Base-by-base conservation (phyloP, 352 stramenopile species). In the Phytophthora lateralis region DNA sequence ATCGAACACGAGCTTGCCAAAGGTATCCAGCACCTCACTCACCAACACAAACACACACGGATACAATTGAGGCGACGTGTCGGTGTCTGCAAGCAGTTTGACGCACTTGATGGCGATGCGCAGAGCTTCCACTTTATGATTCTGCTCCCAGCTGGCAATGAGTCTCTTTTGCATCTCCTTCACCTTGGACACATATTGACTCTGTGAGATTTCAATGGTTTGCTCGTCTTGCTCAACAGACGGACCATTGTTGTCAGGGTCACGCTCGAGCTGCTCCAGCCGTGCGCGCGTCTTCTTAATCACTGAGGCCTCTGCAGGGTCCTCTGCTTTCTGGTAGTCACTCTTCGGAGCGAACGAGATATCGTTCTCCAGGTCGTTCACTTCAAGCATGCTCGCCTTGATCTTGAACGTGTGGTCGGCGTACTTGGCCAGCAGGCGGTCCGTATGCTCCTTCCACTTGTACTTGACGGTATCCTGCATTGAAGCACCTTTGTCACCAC, bases 91-190 rank as follows among this genome's bases (percentile, higher is more conserved):
- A 1, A 98, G 67, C 8, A 97, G 68, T 54, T 97, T 98, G 8
- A 96, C 80, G 46, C 85, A 88, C 63, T 97, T 95, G 60, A 98
- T 96, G 0, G 91, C 85, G 55, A 97, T 88, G 4, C 95, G 92
- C 6, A 98, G 79, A 1, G 88, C 85, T 27, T 85, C 66, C 2
- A 98, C 92, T 48, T 96, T 95, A 35, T 96, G 75, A 29, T 97
- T 93, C 14, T 88, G 78, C 12, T 83, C 59, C 92, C 92, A 98
- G 6, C 71, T 88, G 4, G 66, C 60, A 1, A 87, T 61, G 26
- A 96, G 56, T 29, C 89, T 73, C 17, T 60, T 74, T 41, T 96
- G 54, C 77, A 98, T 90, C 37, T 82, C 72, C 41, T 90, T 81
- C 35, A 97, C 77, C 0, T 89, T 88, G 4, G 71, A 66, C 11